These are phyloP conservation scores for Marsdenia floribunda DNA, from an alignment of 257 asterid species.

Conservation along the genomic window DNA sequence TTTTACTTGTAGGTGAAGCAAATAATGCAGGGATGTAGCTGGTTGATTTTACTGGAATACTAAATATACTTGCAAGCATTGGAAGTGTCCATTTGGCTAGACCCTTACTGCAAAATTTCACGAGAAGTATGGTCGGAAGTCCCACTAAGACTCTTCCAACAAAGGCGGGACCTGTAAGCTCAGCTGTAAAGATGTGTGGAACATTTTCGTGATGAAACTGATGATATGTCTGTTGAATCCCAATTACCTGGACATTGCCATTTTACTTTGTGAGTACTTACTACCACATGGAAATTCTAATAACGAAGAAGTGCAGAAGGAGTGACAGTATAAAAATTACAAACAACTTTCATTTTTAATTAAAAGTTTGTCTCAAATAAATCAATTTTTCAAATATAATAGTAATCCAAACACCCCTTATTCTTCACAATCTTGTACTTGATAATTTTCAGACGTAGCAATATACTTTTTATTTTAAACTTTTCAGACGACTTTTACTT, in stretches of 20 bases:
- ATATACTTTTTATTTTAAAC: too few relatives aligned
- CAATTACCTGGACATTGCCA: slow-evolving; percentile 56
- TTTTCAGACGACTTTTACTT: neutral
- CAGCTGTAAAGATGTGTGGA: slow-evolving; percentile 57
- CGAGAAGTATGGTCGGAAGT: slow-evolving; percentile 75
- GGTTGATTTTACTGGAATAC: slow-evolving; percentile 77
- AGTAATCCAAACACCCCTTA: too few relatives aligned
- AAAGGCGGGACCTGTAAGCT: slow-evolving; percentile 51
- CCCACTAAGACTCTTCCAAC: slow-evolving; percentile 74
- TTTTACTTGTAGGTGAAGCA: slow-evolving; percentile 36
- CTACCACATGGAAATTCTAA: neutral
- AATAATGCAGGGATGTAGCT: slow-evolving; percentile 64
- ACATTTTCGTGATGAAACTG: slow-evolving; percentile 87
- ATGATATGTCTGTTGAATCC: slow-evolving; percentile 81
- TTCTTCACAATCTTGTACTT: neutral
- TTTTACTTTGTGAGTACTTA: slow-evolving; percentile 9
- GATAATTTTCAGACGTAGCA: neutral
- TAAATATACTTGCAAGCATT: slow-evolving; percentile 66
- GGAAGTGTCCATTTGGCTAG: slow-evolving; percentile 92
- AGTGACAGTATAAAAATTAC: too few relatives aligned
- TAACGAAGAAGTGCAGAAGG: too few relatives aligned
- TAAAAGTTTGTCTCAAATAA: too few relatives aligned
- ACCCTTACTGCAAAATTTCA: slow-evolving; percentile 88
- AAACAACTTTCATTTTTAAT: too few relatives aligned
- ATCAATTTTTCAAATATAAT: too few relatives aligned